Conservation (phyloP, 2,329 filamentous ascomycete species). For the Uncinocarpus reesii region DNA sequence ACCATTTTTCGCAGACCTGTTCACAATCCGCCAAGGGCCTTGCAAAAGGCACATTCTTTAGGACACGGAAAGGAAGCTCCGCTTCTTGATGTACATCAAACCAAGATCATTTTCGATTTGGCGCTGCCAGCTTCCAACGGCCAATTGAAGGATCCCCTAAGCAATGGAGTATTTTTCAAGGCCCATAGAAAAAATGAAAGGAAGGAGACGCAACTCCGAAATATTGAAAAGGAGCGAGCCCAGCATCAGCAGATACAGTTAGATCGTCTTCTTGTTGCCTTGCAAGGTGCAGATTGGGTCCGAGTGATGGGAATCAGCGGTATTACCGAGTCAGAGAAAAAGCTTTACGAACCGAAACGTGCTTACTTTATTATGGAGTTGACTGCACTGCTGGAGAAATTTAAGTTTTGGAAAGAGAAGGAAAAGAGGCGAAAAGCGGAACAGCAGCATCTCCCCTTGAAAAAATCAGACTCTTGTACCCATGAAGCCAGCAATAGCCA, state of each 20-base stretch:
- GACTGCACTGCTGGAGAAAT: slow-evolving; percentile 72
- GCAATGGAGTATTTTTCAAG: slow-evolving; percentile 47
- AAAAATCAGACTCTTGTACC: slow-evolving; percentile 41
- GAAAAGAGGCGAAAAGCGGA: slow-evolving; percentile 74
- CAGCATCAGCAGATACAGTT: slow-evolving; percentile 57
- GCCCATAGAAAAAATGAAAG: slow-evolving; percentile 52
- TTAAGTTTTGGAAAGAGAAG: slow-evolving; percentile 75
- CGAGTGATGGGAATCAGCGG: slow-evolving; percentile 81
- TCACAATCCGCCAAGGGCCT: slow-evolving; percentile 13
- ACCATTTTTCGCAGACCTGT: not conserved
- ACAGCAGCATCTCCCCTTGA: slow-evolving; percentile 53
- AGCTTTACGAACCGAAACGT: slow-evolving; percentile 74
- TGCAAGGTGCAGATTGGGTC: slow-evolving; percentile 88
- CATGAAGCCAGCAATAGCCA: slow-evolving; percentile 24
- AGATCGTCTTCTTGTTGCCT: slow-evolving; percentile 62
- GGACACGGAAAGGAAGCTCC: slow-evolving; percentile 24
- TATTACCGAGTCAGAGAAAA: slow-evolving; percentile 74
- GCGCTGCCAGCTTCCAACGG: slow-evolving; percentile 28
- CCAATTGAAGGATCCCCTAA: slow-evolving; percentile 44
- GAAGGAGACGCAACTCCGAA: slow-evolving; percentile 58
- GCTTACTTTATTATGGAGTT: slow-evolving; percentile 78
- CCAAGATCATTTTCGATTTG: slow-evolving; percentile 36
- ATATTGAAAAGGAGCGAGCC: slow-evolving; percentile 56
- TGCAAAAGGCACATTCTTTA: not conserved
- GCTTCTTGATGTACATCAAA: slow-evolving; percentile 30